Evolutionary conservation across 31 red algal genomes (phyloP), one percentile per base, ranked within the genome.

Genomic region (Asparagopsis taxiformis): DNA sequence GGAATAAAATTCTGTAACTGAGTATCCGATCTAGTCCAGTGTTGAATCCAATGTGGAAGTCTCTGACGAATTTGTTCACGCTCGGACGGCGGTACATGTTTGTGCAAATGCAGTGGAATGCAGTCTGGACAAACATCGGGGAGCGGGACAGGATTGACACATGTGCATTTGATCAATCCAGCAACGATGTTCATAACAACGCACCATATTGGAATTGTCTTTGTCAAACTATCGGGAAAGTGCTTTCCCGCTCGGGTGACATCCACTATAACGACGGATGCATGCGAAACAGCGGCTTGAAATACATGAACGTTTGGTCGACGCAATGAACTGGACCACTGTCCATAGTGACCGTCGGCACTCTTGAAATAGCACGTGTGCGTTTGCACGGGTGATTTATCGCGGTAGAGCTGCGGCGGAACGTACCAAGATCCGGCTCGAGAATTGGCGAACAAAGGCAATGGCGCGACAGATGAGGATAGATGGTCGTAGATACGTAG

Each of bases 191-290:
- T 88, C 9, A 90, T 65, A 60, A 90, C 76, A 16, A 76, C 74
- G 48, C 75, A 80, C 86, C 86, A 90, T 15, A 81, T 81, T 13
- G 86, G 86, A 4, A 90, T 52, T 1, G 86, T 90, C 55, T 80
- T 79, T 23, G 59, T 68, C 9, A 90, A 65, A 34, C 66, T 73
- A 65, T 90, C 86, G 1, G 86, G 86, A 23, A 64, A 75, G 1
- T 59, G 39, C 53, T 90, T 90, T 35, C 86, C 86, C 29, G 49
- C 28, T 24, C 86, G 65, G 6, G 86, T 90, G 2, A 76, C 86
- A 55, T 90, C 86, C 13, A 80, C 69, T 25, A 90, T 50, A 31
- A 90, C 66, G 0, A 63, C 74, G 22, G 48, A 72, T 15, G 64
- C 72, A 34, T n/a, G 33, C 26, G 37, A 20, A 8, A 79, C 16